These are phyloP conservation scores for Emericellopsis atlantica DNA, from an alignment of 2,329 filamentous ascomycete genomes.

Conservation along the genomic window DNA sequence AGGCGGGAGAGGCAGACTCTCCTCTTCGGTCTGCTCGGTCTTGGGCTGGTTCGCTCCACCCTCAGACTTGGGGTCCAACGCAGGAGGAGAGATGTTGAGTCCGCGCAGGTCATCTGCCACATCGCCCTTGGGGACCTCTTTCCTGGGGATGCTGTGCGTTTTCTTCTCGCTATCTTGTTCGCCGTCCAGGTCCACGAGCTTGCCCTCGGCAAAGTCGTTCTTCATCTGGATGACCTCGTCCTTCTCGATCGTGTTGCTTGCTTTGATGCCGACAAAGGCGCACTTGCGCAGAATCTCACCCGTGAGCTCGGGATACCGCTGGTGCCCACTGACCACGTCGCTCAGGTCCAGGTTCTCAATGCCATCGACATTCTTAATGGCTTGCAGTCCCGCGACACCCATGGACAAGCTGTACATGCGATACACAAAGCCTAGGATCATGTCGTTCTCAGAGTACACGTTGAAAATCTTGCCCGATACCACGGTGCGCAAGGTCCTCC, in stretches of 20 bases:
- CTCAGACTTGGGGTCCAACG: neutral
- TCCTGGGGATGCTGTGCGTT: neutral
- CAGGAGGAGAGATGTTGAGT: constrained; percentile 15
- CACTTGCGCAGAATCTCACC: constrained; percentile 38
- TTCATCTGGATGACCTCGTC: constrained; percentile 36
- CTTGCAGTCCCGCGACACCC: constrained; percentile 73
- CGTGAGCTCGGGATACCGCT: constrained; percentile 37
- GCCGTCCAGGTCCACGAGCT: constrained; percentile 7
- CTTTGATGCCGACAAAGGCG: constrained; percentile 33
- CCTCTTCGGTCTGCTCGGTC: constrained; percentile 1
- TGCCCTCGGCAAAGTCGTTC: constrained; percentile 18
- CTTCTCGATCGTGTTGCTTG: constrained; percentile 33
- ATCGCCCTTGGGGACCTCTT: neutral
- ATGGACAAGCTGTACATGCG: constrained; percentile 71
- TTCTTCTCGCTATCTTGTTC: neutral
- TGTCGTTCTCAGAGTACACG: constrained; percentile 78
- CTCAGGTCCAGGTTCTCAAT: constrained; percentile 45
- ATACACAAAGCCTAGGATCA: constrained; percentile 78
- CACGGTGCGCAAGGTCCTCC: constrained; percentile 64
- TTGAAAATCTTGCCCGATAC: constrained; percentile 78
- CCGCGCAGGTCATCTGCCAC: constrained; percentile 13
- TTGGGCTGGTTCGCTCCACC: constrained; percentile 3
- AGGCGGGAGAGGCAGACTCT: constrained; percentile 2
- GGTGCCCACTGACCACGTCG: constrained; percentile 37
- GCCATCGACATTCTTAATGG: constrained; percentile 53